Evolutionary conservation across 768 basidiomycete species (phyloP), one percentile per base, ranked within the genome.

Genomic region (Mycena sanguinolenta): DNA sequence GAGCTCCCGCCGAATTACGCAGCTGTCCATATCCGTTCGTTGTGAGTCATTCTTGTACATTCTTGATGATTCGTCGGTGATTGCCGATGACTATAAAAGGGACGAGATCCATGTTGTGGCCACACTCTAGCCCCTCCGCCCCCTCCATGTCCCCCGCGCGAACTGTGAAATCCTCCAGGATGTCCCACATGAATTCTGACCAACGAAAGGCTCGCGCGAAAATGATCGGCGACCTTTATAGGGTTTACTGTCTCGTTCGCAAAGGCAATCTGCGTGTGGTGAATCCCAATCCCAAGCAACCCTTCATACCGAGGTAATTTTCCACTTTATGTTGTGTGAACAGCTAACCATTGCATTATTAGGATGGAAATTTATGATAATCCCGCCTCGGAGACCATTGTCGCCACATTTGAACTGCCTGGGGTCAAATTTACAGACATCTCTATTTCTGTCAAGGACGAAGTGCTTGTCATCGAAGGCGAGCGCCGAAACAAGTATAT

Each of bases 321-420:
- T 7, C 21, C 36, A 10, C 21, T 16, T 17, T 17, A 3, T 13
- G 23, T 58, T 7, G n/a, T 9, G 21, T 13, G 2, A 25, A 5
- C n/a, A 38, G n/a, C 12, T 36, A 21, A 13, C 25, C 8, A 53
- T 3, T 12, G n/a, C n/a, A 52, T 67, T 73, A 67, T 44, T 63
- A 86, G 86, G 57, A 82, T 85, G 80, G 84, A 85, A 63, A 69
- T 86, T 21, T 74, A 84, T 19, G 82, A 86, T 57, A 81, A 86
- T 61, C 80, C 81, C 9, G 76, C 73, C 7, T 79, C 77, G 1
- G 67, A 79, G 12, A 82, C 70, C 23, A 61, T 83, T 7, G 66
- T 78, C 2, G 85, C 83, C 7, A 78, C 83, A 9, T 82, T 86
- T 61, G 86, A 87, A 69, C 71, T 87, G 17, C 86, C 86, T 38